Conservation (phyloP, 2,329 filamentous ascomycete genomes). For the Paraphoma sp. region DNA sequence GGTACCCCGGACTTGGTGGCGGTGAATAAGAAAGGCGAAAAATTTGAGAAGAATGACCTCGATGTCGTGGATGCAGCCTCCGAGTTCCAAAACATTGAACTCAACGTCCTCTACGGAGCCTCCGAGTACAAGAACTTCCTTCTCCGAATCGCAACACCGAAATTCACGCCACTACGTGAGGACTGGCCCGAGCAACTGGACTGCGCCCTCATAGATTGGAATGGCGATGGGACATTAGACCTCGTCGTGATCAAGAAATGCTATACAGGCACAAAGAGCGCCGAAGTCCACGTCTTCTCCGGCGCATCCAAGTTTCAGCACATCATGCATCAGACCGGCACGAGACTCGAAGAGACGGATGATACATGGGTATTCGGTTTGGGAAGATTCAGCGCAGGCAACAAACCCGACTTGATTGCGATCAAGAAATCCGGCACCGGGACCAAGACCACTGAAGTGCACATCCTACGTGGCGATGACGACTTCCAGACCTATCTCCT, state of each 20-base stretch:
- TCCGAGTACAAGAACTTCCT: slow-evolving; percentile 2
- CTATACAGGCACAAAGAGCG: slow-evolving; percentile 4
- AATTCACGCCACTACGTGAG: slow-evolving; percentile 1
- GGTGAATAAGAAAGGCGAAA: not conserved
- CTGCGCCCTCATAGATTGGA: slow-evolving; percentile 7
- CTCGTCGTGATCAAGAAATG: slow-evolving; percentile 9
- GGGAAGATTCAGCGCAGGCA: slow-evolving; percentile 6
- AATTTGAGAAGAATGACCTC: not conserved
- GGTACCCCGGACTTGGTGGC: not conserved
- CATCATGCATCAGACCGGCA: slow-evolving; percentile 4
- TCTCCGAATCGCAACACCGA: slow-evolving; percentile 7
- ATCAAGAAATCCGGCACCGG: slow-evolving; percentile 11
- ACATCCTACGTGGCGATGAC: slow-evolving; percentile 1
- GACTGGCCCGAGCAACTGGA: slow-evolving; percentile 1
- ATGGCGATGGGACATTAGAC: slow-evolving; percentile 4
- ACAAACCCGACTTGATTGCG: slow-evolving; percentile 9
- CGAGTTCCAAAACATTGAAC: not conserved
- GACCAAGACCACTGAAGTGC: slow-evolving; percentile 8
- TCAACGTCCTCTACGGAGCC: slow-evolving; percentile 2
- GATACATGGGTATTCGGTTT: slow-evolving; percentile 9
- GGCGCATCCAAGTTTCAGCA: slow-evolving; percentile 9
- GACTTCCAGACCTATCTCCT: not conserved
- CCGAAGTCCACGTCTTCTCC: slow-evolving; percentile 10
- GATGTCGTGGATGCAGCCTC: too few relatives aligned
- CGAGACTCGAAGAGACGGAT: slow-evolving; percentile 9